phyloP scores from a whole-genome alignment of 768 basidiomycete genomes.

The Amyloporia xantha region DNA sequence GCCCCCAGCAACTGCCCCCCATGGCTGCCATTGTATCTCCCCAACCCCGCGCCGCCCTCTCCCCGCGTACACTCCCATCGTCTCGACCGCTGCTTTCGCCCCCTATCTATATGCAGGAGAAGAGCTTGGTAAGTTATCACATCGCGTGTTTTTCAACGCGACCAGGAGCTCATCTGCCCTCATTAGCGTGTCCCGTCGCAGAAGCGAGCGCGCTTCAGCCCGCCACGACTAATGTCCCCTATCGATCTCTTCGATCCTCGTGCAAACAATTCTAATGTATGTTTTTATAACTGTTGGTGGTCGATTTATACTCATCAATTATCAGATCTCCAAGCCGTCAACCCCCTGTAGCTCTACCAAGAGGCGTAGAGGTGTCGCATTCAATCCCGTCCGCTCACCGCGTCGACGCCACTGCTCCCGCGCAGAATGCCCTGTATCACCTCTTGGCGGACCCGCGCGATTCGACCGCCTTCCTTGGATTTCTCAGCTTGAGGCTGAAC shows the following conservation, averaged over 20 bases:
- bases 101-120: slow-evolving; percentile 23
- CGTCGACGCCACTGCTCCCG: slow-evolving; percentile 38
- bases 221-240: slow-evolving; percentile 33
- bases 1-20: slow-evolving; percentile 8
- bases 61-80: neutral
- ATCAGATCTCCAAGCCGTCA: slow-evolving; percentile 34
- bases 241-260: slow-evolving; percentile 28
- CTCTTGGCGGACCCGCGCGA: slow-evolving; percentile 25
- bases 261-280: slow-evolving; percentile 13
- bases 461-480: slow-evolving; percentile 71
- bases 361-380: slow-evolving; percentile 30
- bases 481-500: slow-evolving; percentile 44
- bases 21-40: slow-evolving; percentile 41
- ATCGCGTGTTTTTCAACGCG: no score
- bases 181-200: slow-evolving; percentile 19
- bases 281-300: slow-evolving; percentile 15
- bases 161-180: slow-evolving; percentile 5
- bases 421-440: slow-evolving; percentile 33
- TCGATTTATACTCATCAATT: slow-evolving; percentile 7
- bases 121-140: no score
- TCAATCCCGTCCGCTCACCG: slow-evolving; percentile 31
- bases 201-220: slow-evolving; percentile 20
- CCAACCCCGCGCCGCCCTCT: slow-evolving; percentile 27
- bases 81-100: slow-evolving; percentile 12
- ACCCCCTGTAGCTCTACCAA: slow-evolving; percentile 31